Conservation (phyloP, 805 yeast genomes). For the Candida khao-thaluensis region DNA sequence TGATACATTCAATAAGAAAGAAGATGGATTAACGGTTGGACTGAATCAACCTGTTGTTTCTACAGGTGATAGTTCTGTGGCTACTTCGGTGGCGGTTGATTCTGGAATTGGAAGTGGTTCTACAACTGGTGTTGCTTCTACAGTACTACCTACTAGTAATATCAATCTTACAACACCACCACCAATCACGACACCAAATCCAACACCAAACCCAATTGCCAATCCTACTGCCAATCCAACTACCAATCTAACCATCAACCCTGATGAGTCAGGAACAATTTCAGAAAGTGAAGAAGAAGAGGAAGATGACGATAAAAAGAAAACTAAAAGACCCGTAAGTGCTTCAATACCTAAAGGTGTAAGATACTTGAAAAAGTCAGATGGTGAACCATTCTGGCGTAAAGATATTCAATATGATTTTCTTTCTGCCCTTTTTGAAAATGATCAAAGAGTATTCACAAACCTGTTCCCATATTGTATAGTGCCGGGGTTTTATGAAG, state of each 20-base stretch:
- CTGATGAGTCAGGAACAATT: not conserved
- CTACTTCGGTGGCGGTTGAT: too few species aligned
- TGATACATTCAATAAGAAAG: slow-evolving; percentile 27
- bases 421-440: slow-evolving; percentile 60
- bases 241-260: not conserved
- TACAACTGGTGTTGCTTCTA: too few species aligned
- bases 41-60: too few species aligned
- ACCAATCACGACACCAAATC: too few species aligned
- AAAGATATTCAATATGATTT: slow-evolving; percentile 85
- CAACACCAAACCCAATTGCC: too few species aligned
- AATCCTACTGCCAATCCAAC: not conserved
- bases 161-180: too few species aligned
- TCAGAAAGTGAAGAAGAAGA: slow-evolving; percentile 15
- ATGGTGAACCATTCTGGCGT: slow-evolving; percentile 91
- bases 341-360: slow-evolving; percentile 29
- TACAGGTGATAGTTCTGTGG: too few species aligned
- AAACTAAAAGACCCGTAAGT: slow-evolving; percentile 16
- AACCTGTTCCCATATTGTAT: slow-evolving; percentile 52
- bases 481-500: slow-evolving; percentile 32
- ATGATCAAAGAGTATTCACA: slow-evolving; percentile 64
- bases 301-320: slow-evolving; percentile 18
- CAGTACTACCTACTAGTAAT: not conserved
- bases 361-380: slow-evolving; percentile 78
- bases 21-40: too few species aligned
- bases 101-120: too few species aligned